Evolutionary conservation across 768 basidiomycete species (phyloP).

Genomic region (Leucosporidium scottii): DNA sequence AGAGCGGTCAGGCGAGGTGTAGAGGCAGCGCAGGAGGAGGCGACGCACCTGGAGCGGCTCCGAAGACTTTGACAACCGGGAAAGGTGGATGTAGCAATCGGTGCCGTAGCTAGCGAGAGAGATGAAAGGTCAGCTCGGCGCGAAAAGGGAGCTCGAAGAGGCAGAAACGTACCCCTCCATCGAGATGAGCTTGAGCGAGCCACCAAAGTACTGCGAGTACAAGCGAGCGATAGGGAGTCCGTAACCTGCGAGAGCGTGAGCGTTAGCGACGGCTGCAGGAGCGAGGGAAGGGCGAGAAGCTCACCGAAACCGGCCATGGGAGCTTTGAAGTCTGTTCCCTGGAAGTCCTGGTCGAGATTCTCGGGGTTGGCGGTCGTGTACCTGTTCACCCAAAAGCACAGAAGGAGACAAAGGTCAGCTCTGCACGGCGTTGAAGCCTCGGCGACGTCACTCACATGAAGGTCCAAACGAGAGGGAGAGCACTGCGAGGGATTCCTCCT

Average conservation of each 20-base stretch:
- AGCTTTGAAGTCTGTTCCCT: constrained; percentile 77
- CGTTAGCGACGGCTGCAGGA: neutral
- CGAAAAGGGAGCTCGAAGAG: neutral
- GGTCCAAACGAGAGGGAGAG: constrained; percentile 94
- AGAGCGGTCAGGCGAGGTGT: too few relatives aligned
- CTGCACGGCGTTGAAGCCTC: neutral
- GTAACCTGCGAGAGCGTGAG: neutral
- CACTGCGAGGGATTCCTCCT: constrained; percentile 77
- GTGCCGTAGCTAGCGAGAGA: constrained; percentile 55
- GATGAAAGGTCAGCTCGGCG: neutral
- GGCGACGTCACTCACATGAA: constrained; percentile 65
- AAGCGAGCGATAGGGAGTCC: constrained; percentile 46
- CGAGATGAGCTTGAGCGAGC: constrained; percentile 83
- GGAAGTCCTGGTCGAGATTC: constrained; percentile 40
- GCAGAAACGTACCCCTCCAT: constrained; percentile 77
- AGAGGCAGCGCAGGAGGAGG: too few relatives aligned
- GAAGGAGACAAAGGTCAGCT: constrained; percentile 41
- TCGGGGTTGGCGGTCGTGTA: constrained; percentile 40
- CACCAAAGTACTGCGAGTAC: constrained; percentile 73
- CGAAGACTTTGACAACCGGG: constrained; percentile 18
- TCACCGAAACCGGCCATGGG: constrained; percentile 82
- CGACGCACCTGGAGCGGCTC: constrained; percentile 27
- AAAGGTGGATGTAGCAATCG: constrained; percentile 78
- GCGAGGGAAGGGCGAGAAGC: neutral
- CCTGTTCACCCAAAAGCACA: constrained; percentile 11